Base-by-base conservation (phyloP, 2,329 filamentous ascomycete genomes). In the Cladobotryum mycophilum region DNA sequence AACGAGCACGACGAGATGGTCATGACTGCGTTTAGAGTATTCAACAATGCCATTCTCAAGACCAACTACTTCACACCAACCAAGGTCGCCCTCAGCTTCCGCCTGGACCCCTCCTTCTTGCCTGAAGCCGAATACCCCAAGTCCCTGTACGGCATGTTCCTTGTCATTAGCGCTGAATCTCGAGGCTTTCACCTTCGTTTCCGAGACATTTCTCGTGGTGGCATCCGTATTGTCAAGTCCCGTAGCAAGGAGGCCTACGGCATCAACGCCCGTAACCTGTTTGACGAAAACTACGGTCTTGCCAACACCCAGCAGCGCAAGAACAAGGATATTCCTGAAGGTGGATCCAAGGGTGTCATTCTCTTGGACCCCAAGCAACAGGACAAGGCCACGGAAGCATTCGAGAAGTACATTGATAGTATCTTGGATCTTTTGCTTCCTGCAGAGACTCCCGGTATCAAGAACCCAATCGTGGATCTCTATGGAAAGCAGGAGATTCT, bases 341-440 rank as follows among this genome's bases (percentile, higher is more conserved):
- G 93, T 57, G 93, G 93, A 49, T 95, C 92, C 62, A 99, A 99
- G 76, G 93, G 93, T 73, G 93, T 99, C 52, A 92, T 99, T 54
- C 80, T 99, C 43, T 82, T 99, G 38, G 92, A 99, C 68, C 83
- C 89, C 56, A 86, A 91, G 67, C 90, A 96, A 71, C 93, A 99
- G 71, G 89, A 96, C 70, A 95, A 92, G 73, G 86, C 86, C 15
- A 81, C 80, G 44, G 90, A 95, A 55, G 92, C 93, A 2, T 99
- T 99, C 61, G 92, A 99, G 75, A 99, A 99, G 77, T 99, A 99
- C 73, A 99, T 99, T 63, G 93, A 99, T 75, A 95, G 89, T 67
- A 96, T 99, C 63, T 79, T 99, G 66, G 93, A 99, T 70, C 82
- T 99, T 56, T 82, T 99, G 36, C 79, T 99, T 43, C 89, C 89